Percentiles rank a stretch among this genome's conserved stretches.
These are phyloP conservation scores for Akanthomyces muscarius DNA, from an alignment of 2,329 filamentous ascomycete genomes.

Conservation along the genomic window DNA sequence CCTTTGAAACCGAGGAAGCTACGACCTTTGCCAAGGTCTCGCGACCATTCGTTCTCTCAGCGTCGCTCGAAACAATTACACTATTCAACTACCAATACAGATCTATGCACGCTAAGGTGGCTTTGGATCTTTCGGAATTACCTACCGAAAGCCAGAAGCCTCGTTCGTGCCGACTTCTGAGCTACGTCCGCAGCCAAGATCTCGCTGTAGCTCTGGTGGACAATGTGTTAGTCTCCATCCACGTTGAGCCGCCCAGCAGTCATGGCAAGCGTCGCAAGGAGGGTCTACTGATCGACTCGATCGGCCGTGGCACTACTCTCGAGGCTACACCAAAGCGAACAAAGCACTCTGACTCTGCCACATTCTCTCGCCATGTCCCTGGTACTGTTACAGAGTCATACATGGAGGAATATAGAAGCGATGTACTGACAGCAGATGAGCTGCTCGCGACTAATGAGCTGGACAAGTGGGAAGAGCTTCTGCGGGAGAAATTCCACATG, in stretches of 20 bases:
- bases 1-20: constrained; percentile 47
- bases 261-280: constrained; percentile 54
- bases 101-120: constrained; percentile 51
- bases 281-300: constrained; percentile 67
- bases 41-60: constrained; percentile 59
- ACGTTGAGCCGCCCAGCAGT: constrained; percentile 59
- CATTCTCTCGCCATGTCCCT: constrained; percentile 38
- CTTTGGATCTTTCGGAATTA: constrained; percentile 42
- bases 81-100: constrained; percentile 68
- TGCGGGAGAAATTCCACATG: constrained; percentile 48
- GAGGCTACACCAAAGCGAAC: constrained; percentile 34
- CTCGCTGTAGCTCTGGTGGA: constrained; percentile 62
- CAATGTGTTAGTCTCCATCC: constrained; percentile 62
- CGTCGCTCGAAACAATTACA: constrained; percentile 52
- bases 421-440: constrained; percentile 45
- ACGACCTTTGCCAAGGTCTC: constrained; percentile 64
- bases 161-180: constrained; percentile 44
- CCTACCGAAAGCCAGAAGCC: constrained; percentile 33
- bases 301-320: constrained; percentile 57
- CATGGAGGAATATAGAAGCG: constrained; percentile 40
- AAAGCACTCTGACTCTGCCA: constrained; percentile 28
- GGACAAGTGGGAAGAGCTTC: constrained; percentile 45
- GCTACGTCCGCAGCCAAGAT: constrained; percentile 63
- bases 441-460: constrained; percentile 44
- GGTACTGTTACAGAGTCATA: constrained; percentile 50